Conservation (phyloP, 495 filamentous ascomycete genomes). For the Articulospora tetracladia region DNA sequence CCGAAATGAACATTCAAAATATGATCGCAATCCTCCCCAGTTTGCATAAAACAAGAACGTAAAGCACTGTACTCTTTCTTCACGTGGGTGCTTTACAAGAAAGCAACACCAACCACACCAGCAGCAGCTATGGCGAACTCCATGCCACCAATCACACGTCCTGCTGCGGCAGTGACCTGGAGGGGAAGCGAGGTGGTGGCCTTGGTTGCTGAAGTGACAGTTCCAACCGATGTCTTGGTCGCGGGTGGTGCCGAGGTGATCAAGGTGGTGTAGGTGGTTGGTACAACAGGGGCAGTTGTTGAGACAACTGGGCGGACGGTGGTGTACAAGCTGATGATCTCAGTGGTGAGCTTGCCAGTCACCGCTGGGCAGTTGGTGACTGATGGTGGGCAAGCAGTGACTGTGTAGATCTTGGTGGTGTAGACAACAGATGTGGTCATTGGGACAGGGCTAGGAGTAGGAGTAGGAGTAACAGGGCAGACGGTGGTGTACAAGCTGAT, state of each 20-base stretch:
- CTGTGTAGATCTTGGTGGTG: slow-evolving; percentile 8
- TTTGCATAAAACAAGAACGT: neutral
- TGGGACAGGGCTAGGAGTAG: slow-evolving; percentile 9
- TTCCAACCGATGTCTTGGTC: neutral
- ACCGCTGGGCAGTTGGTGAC: slow-evolving; percentile 24
- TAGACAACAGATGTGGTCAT: slow-evolving; percentile 5
- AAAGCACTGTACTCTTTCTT: neutral
- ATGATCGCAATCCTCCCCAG: neutral
- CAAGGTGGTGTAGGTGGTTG: slow-evolving; percentile 45
- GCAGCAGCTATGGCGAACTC: slow-evolving; percentile 12
- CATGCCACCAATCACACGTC: neutral
- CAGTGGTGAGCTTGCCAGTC: slow-evolving; percentile 37
- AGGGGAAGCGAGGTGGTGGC: slow-evolving; percentile 2
- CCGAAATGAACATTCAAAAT: neutral
- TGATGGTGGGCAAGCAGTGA: slow-evolving; percentile 5
- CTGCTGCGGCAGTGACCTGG: slow-evolving; percentile 13
- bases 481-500: slow-evolving; percentile 38
- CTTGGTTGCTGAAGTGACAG: neutral
- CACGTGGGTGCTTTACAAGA: too few relatives aligned
- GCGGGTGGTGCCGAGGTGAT: neutral
- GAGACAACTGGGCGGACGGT: slow-evolving; percentile 42
- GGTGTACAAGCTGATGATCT: slow-evolving; percentile 34
- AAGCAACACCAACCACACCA: slow-evolving; percentile 9
- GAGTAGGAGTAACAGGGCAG: slow-evolving; percentile 34
- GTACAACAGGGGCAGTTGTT: slow-evolving; percentile 43